phyloP scores from a whole-genome alignment of 495 filamentous ascomycete genomes.

The Opeltia flavorubescens region DNA sequence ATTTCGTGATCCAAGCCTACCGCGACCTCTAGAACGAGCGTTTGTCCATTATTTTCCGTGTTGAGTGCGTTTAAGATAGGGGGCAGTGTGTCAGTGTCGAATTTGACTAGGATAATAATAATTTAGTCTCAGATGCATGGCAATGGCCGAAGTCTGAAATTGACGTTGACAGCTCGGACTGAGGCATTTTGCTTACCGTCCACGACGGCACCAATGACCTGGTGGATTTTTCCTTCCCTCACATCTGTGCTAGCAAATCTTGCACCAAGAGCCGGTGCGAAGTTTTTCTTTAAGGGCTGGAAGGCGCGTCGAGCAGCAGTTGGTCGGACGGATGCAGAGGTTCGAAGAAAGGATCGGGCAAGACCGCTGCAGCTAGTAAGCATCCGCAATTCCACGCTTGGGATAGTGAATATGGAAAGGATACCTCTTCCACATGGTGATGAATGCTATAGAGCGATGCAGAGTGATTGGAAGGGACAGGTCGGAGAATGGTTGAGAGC shows the following conservation, averaged over 20 bases:
- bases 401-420: slow-evolving; percentile 18
- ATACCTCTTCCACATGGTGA: slow-evolving; percentile 84
- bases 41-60: slow-evolving; percentile 82
- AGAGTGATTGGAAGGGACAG: slow-evolving; percentile 11
- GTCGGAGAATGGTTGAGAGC: background rate
- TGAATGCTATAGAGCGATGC: slow-evolving; percentile 35
- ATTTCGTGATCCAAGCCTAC: slow-evolving; percentile 42
- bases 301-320: slow-evolving; percentile 55
- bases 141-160: too few relatives aligned
- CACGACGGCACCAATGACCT: slow-evolving; percentile 62
- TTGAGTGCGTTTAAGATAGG: slow-evolving; percentile 94
- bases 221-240: slow-evolving; percentile 71
- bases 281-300: slow-evolving; percentile 45
- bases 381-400: slow-evolving; percentile 4
- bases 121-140: slow-evolving; percentile 30
- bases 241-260: slow-evolving; percentile 57
- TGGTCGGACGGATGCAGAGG: slow-evolving; percentile 60
- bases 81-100: slow-evolving; percentile 86
- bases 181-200: slow-evolving; percentile 39
- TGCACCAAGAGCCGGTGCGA: slow-evolving; percentile 45
- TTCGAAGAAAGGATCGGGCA: slow-evolving; percentile 56
- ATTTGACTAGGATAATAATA: slow-evolving; percentile 52
- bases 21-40: slow-evolving; percentile 91
- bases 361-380: slow-evolving; percentile 48
- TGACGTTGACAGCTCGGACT: too few relatives aligned